These are phyloP conservation scores for Haplosporangium gracile DNA, from an alignment of 192 early-diverging fungal species.

Conservation along the genomic window DNA sequence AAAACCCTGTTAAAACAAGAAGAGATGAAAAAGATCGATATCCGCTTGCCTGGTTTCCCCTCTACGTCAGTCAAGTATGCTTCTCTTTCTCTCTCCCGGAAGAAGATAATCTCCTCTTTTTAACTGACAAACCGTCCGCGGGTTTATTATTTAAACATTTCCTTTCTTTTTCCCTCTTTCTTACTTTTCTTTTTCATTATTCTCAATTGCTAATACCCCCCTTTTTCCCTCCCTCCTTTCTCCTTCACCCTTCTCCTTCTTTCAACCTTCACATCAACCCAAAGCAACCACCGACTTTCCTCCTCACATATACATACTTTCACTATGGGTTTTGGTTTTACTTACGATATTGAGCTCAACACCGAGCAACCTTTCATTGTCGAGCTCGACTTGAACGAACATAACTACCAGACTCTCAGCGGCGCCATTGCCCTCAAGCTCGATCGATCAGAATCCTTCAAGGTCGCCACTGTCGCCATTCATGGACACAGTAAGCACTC, in stretches of 20 bases:
- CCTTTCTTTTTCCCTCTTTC: neutral
- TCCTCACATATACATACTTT: neutral
- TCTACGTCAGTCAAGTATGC: neutral
- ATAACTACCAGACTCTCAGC: conserved; percentile 30
- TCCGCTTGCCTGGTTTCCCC: conserved; percentile 1
- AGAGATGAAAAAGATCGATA: neutral
- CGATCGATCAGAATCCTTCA: conserved; percentile 40
- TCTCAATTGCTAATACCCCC: neutral
- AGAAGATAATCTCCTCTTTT: neutral
- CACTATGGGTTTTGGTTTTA: conserved; percentile 36
- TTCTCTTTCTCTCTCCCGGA: neutral
- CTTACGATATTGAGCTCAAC: conserved; percentile 50
- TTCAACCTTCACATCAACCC: neutral
- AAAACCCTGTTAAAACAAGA: neutral
- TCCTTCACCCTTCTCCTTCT: neutral
- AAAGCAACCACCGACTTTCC: neutral
- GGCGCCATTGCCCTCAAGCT: conserved; percentile 34
- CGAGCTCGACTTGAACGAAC: conserved; percentile 28
- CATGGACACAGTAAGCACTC: conserved; percentile 42
- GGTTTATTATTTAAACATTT: conserved; percentile 7
- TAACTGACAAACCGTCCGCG: neutral
- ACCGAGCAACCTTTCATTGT: conserved; percentile 52
- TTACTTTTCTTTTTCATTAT: neutral
- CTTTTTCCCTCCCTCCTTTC: neutral
- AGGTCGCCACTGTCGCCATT: conserved; percentile 44